Base-by-base conservation (phyloP, 805 yeast species). In the Yarrowia alimentaria region DNA sequence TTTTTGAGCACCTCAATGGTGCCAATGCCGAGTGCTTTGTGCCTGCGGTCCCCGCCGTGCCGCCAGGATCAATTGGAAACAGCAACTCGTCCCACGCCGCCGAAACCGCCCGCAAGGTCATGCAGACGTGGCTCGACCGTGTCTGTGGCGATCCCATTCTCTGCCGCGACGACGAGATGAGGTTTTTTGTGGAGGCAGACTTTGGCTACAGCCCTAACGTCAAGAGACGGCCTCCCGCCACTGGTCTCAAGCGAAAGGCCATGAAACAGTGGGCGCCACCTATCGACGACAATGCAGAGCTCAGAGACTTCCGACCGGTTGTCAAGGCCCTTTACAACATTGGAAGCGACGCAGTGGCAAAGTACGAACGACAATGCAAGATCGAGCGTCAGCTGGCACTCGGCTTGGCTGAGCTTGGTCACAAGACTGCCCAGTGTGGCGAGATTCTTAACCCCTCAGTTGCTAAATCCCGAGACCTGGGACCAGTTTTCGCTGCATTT, bases 201-300 rank as follows among this genome's bases (percentile, higher is more conserved):
- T 82, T 79, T 58, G 78, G 78, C 9, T 80, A 80, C 62, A 66
- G 80, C 2, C 85, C 83, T 13, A 76, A 78, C 28, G 82, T 80
- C 56, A 76, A 79, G 58, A 70, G 75, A 32, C 70, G 75, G 35
- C 75, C 81, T 24, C 81, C 81, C 42, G 95, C 96, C 1, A 80
- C 94, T 12, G 99, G 98, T 0, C 65, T 93, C 19, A 80, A 82
- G 56, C 78, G 99, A 47, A 86, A 85, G 65, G 89, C 98, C 1
- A 74, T 93, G 61, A 93, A 93, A 65, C 99, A 93, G 64, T 75
- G 90, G 35, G 83, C 85, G 32, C 86, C 95, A 1, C 99, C 99
- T 0, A 87, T 83, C 60, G 99, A 91, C 66, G 91, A 87, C 31
- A 82, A 80, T 38, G 74, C 77, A 19, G 93, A 83, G 55, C 73